Conservation (phyloP, 2,329 filamentous ascomycete genomes). For the Aspergillus arachidicola region DNA sequence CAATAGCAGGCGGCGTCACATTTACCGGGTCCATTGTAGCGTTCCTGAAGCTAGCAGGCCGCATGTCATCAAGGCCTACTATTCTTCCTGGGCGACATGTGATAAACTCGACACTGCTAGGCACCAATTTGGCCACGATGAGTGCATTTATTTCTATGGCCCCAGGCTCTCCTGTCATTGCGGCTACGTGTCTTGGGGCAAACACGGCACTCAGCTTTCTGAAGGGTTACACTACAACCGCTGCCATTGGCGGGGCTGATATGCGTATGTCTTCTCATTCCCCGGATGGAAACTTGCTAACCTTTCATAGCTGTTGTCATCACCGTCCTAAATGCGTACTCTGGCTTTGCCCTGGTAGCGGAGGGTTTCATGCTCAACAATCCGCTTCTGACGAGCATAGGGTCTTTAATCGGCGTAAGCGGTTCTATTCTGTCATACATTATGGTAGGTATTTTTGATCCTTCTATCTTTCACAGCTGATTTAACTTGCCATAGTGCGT, state of each 20-base stretch:
- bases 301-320: slow-evolving; percentile 70
- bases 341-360: slow-evolving; percentile 84
- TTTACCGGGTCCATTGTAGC: slow-evolving; percentile 91
- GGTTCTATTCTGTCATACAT: slow-evolving; percentile 89
- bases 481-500: slow-evolving; percentile 58
- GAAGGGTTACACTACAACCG: slow-evolving; percentile 85
- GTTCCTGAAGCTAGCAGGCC: slow-evolving; percentile 82
- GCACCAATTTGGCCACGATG: slow-evolving; percentile 79
- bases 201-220: slow-evolving; percentile 78
- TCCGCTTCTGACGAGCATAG: slow-evolving; percentile 79
- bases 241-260: slow-evolving; percentile 88
- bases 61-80: slow-evolving; percentile 76
- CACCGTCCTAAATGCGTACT: slow-evolving; percentile 87
- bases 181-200: slow-evolving; percentile 74
- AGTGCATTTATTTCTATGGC: slow-evolving; percentile 80
- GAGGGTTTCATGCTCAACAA: slow-evolving; percentile 93
- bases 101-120: slow-evolving; percentile 74
- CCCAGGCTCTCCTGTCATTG: slow-evolving; percentile 75
- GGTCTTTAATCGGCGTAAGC: slow-evolving; percentile 83
- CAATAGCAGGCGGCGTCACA: slow-evolving; percentile 66
- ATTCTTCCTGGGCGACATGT: slow-evolving; percentile 73
- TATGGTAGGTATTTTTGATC: slow-evolving; percentile 45
- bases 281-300: slow-evolving; percentile 24
- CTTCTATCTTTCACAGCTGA: background rate
- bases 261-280: slow-evolving; percentile 61